Evolutionary conservation across 2,329 filamentous ascomycete genomes (phyloP), one percentile per base, ranked within the genome.

Genomic region (Ophidiomyces ophidiicola): DNA sequence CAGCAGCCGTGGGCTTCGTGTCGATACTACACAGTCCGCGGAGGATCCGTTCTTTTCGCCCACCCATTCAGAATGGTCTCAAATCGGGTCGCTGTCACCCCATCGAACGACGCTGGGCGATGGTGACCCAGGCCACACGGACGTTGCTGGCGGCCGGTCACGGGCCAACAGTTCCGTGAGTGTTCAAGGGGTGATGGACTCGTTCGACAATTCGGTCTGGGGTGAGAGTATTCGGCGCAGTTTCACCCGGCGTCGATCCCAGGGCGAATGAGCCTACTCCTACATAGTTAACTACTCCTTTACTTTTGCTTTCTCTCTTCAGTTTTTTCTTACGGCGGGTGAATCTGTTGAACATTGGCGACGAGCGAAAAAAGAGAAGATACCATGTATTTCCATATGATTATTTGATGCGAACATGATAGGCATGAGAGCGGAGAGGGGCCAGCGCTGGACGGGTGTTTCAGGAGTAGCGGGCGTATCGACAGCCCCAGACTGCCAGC

Each of bases 181-280:
- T 53, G 78, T 80, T 35, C 74, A 78, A 33, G 80, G 86, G 52
- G 82, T 92, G 49, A 75, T 87, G 58, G 78, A 86, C 49, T 82
- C 90, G 55, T 71, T 96, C 39, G 84, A 90, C 53, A 82, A 88
- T 53, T 90, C 84, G 12, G 80, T 82, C 11, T 96, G 88, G 88
- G 83, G 88, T 36, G 84, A 93, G 62, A 93, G 83, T 66, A 86
- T 94, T 48, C 72, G 86, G 47, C 73, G 85, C 46, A 93, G 85
- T 63, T 85, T 90, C 50, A 94, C 86, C 38, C 72, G 68, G 52
- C 69, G 68, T 51, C 66, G 73, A 46, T 59, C 64, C 26, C 53
- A 35, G 20, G 42, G 42, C 10, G 32, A 19, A n/a, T 35, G 23
- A 35, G 31, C 18, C 32, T 14, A 11, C n/a, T 26, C 12, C 21